Base-by-base conservation (phyloP, 371 early-diverging fungal genomes). In the Apophysomyces elegans region DNA sequence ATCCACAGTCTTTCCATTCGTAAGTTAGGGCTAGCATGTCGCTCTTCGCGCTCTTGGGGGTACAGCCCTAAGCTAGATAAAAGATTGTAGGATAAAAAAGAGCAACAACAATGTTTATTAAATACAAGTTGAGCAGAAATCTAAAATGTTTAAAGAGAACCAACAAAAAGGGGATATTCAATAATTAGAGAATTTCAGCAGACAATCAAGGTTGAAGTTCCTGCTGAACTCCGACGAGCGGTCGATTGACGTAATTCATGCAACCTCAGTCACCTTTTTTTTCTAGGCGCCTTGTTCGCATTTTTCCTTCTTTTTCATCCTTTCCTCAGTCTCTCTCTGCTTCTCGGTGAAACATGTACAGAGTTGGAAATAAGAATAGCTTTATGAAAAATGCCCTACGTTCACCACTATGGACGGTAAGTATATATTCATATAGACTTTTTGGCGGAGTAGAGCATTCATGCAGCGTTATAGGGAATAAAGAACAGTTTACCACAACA, bases 311-410 rank as follows among this genome's bases (percentile, higher is more conserved):
- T 18, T 37, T 45, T 21, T 46, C 32, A 26, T 47, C 39, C 26
- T 14, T 45, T 63, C 44, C 50, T 41, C 54, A 7, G 13, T 12
- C 43, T 14, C 38, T 56, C 11, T 59, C 16, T 43, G 37, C 38
- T 54, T 54, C 54, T 58, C 45, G 54, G 11, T 9, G 44, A 59
- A 75, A 59, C 21, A 79, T 80, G 80, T 80, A 80, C 74, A 74
- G 75, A 67, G 69, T 80, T 38, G 68, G 76, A 43, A 73, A 77
- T 69, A 70, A 50, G 21, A n/a, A 16, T 21, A 50, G 58, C 32
- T 43, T 37, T 21, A 21, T 62, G 5, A 56, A 41, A 38, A 59
- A 16, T 7, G 41, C 60, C 8, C 37, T 39, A 73, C 71, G 54
- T 71, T 50, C 77, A 67, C 61, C 71, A 73, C 59, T 69, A 66